phyloP scores from a whole-genome alignment of 1,139 yeast species.

The Kurtzmaniella natalensis region DNA sequence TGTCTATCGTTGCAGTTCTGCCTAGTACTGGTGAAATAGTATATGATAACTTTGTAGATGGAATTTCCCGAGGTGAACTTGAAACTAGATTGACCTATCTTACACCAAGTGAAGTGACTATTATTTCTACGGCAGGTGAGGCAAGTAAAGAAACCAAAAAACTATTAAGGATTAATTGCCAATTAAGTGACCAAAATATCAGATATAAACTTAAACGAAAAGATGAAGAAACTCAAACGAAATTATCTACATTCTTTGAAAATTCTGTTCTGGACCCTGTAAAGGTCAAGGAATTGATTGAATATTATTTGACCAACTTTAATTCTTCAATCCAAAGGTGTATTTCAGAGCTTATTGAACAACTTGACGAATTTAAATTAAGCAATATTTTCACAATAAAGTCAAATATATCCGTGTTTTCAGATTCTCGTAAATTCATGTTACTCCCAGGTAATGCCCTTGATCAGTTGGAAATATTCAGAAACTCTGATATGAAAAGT shows the following conservation, averaged over 20 bases:
- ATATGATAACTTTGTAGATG: constrained; percentile 63
- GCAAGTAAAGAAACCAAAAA: constrained; percentile 26
- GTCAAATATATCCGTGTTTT: constrained; percentile 48
- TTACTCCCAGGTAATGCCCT: constrained; percentile 65
- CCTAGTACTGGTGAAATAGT: constrained; percentile 76
- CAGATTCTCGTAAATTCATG: constrained; percentile 50
- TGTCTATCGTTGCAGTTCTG: constrained; percentile 63
- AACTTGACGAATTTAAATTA: constrained; percentile 61
- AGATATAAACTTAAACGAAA: constrained; percentile 9
- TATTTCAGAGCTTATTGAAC: constrained; percentile 43
- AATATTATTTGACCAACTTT: constrained; percentile 23
- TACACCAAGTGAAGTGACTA: constrained; percentile 66
- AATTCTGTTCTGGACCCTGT: constrained; percentile 13
- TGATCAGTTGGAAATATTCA: constrained; percentile 68
- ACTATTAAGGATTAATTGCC: constrained; percentile 14
- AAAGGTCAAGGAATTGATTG: constrained; percentile 15
- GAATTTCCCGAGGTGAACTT: constrained; percentile 49
- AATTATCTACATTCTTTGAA: constrained; percentile 7
- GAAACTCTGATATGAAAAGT: constrained; percentile 33
- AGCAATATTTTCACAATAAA: constrained; percentile 51
- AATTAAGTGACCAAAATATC: constrained; percentile 12
- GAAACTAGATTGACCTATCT: constrained; percentile 72
- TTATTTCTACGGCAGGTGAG: constrained; percentile 33
- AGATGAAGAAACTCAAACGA: constrained; percentile 7
- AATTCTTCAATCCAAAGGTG: constrained; percentile 32